These are phyloP conservation scores for Eragrostis nindensis DNA, from an alignment of 176 grass and related monocot genomes.

Conservation along the genomic window DNA sequence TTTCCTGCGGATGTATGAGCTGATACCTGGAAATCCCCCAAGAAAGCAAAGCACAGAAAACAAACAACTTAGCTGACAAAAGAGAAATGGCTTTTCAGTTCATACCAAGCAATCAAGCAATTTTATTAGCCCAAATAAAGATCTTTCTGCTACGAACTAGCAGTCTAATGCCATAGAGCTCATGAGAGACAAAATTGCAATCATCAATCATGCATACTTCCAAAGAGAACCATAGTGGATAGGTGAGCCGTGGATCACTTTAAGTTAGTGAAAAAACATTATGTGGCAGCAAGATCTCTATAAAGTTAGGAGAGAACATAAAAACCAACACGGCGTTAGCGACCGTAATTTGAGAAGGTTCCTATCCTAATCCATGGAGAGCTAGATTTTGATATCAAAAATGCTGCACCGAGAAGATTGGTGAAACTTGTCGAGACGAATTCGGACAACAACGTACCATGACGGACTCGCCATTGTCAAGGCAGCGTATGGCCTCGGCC, in stretches of 20 bases:
- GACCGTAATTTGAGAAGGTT: neutral
- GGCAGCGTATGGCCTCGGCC: slow-evolving; percentile 68
- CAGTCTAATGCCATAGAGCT: neutral
- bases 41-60: slow-evolving; percentile 13
- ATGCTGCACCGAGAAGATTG: neutral
- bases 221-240: neutral
- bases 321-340: neutral
- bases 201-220: neutral
- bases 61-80: neutral
- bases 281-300: neutral
- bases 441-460: slow-evolving; percentile 31
- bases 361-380: neutral
- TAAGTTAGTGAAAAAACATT: neutral
- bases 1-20: slow-evolving; percentile 96
- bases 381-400: neutral
- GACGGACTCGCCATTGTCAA: slow-evolving; percentile 58
- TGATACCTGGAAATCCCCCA: slow-evolving; percentile 61
- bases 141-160: neutral
- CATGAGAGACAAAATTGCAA: neutral
- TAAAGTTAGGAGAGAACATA: neutral
- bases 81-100: neutral
- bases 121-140: neutral
- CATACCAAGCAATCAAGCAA: neutral
- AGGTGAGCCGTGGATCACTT: neutral
- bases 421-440: neutral